phyloP scores from a whole-genome alignment of 2,329 filamentous ascomycete species.

The Canariomyces notabilis region DNA sequence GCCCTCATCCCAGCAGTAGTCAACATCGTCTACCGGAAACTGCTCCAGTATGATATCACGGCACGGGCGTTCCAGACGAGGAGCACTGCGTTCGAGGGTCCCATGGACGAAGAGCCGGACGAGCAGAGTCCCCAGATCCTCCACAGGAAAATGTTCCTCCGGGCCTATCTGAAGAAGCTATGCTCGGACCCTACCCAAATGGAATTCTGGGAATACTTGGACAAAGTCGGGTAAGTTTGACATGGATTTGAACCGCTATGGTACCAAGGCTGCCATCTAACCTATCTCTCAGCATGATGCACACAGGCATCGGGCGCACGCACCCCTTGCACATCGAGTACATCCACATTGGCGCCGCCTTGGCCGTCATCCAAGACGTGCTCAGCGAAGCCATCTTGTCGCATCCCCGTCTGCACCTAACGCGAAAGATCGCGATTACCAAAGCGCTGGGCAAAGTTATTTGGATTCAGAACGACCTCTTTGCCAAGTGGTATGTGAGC shows the following conservation, averaged over 20 bases:
- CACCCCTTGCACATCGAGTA: slow-evolving; percentile 76
- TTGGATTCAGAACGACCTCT: slow-evolving; percentile 84
- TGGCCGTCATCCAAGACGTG: slow-evolving; percentile 73
- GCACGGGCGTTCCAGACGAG: slow-evolving; percentile 66
- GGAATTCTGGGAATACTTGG: slow-evolving; percentile 78
- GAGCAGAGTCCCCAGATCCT: slow-evolving; percentile 71
- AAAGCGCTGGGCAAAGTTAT: slow-evolving; percentile 76
- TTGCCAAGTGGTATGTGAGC: slow-evolving; percentile 74
- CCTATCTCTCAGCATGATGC: slow-evolving; percentile 55
- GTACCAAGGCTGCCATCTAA: not conserved
- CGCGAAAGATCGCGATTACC: slow-evolving; percentile 66
- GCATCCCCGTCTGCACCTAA: slow-evolving; percentile 60
- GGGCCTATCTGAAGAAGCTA: slow-evolving; percentile 70
- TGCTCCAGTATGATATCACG: slow-evolving; percentile 76
- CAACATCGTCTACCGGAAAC: slow-evolving; percentile 79
- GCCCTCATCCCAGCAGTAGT: slow-evolving; percentile 78
- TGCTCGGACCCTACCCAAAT: slow-evolving; percentile 70
- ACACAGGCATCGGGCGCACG: slow-evolving; percentile 67
- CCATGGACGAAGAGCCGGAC: slow-evolving; percentile 56
- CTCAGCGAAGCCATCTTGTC: slow-evolving; percentile 71
- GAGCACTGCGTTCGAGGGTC: slow-evolving; percentile 60
- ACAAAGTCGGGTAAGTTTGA: slow-evolving; percentile 66
- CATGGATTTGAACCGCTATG: not conserved
- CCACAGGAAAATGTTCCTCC: slow-evolving; percentile 70
- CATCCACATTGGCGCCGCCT: slow-evolving; percentile 66